Conservation (phyloP, 768 basidiomycete genomes). For the Mycena alexandri region DNA sequence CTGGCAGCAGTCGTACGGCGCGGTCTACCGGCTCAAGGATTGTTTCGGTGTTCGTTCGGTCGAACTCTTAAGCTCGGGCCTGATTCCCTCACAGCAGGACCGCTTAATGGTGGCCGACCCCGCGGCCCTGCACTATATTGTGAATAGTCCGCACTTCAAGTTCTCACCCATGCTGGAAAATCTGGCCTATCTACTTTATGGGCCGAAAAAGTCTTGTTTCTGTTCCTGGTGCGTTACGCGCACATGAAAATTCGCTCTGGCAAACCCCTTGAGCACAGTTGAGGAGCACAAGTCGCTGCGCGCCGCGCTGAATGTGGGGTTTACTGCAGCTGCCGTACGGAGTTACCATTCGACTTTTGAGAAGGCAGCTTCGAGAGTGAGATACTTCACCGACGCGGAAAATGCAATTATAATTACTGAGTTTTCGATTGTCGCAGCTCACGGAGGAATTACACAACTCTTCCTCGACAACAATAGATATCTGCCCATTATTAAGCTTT, state of each 20-base stretch:
- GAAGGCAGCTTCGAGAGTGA: not conserved
- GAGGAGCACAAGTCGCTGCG: not conserved
- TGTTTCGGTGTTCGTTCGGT: conserved; percentile 13
- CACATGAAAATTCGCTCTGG: too few relatives aligned
- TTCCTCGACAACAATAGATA: not conserved
- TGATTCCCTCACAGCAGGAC: not conserved
- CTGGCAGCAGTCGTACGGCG: conserved; percentile 8
- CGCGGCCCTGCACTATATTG: not conserved
- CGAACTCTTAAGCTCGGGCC: too few relatives aligned
- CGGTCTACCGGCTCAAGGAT: conserved; percentile 11
- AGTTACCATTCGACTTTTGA: not conserved
- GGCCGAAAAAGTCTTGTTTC: not conserved
- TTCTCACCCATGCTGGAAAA: not conserved
- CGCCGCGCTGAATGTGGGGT: not conserved
- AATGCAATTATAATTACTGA: not conserved
- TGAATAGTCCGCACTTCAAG: not conserved
- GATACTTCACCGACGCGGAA: too few relatives aligned
- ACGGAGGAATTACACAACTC: not conserved
- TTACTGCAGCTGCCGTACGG: conserved; percentile 11
- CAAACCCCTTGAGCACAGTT: not conserved
- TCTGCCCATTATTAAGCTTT: not conserved
- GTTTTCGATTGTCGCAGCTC: not conserved
- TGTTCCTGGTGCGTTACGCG: not conserved
- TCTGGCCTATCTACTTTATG: not conserved
- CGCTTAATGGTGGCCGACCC: conserved; percentile 8